Conservation (phyloP, 345 rosid species). For the Melaleuca quinquenervia region DNA sequence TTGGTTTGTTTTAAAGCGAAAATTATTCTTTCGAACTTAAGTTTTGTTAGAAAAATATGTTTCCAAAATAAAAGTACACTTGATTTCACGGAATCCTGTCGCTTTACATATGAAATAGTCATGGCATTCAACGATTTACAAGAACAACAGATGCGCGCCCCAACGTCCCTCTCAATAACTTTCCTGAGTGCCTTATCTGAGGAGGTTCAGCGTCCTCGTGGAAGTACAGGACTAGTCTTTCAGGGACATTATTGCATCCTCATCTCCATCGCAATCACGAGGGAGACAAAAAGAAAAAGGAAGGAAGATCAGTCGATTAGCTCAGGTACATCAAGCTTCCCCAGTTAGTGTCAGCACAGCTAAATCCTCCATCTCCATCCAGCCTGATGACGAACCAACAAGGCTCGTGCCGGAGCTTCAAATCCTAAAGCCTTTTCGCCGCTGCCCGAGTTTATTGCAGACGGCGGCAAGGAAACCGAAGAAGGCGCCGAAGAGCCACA, state of each 20-base stretch:
- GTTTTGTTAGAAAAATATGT: too few relatives aligned
- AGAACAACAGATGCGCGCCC: too few relatives aligned
- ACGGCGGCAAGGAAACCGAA: conserved; percentile 30
- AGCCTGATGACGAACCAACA: neutral
- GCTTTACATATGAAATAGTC: too few relatives aligned
- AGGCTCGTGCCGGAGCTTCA: neutral
- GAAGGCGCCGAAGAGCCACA: conserved; percentile 21
- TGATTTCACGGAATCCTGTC: too few relatives aligned
- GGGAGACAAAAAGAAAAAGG: neutral
- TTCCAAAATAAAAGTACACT: too few relatives aligned
- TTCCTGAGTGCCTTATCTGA: too few relatives aligned
- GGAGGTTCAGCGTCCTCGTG: neutral
- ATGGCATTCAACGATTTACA: too few relatives aligned
- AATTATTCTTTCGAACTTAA: too few relatives aligned
- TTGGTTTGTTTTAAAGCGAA: too few relatives aligned
- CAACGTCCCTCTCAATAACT: too few relatives aligned
- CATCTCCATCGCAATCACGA: neutral
- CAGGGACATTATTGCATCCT: neutral
- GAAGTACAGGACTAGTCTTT: neutral
- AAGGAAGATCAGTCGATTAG: neutral
- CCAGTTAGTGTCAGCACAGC: neutral
- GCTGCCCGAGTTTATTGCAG: conserved; percentile 29
- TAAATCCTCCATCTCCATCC: neutral
- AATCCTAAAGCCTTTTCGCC: neutral
- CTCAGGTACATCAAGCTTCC: neutral